Percentiles rank a stretch among this genome's conserved stretches.
Conservation (phyloP, 148 eudicot species). For the Rhododendron mucronatum region DNA sequence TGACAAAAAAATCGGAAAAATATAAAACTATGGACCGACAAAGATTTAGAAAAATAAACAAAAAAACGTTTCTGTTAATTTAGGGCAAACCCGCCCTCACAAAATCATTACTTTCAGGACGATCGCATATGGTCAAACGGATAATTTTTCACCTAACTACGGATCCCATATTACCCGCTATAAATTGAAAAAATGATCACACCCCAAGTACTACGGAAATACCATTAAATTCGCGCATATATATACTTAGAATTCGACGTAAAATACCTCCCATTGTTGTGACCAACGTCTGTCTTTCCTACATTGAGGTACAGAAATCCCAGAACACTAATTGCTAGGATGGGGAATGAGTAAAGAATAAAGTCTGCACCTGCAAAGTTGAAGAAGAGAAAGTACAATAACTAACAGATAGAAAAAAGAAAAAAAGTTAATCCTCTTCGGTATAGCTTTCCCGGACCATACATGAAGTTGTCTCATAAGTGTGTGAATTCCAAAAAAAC, state of each 20-base stretch:
- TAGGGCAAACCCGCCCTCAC: too few relatives aligned
- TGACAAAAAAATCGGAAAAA: too few relatives aligned
- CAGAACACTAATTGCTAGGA: background rate
- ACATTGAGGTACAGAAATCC: background rate
- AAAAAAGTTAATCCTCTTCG: background rate
- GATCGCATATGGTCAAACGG: too few relatives aligned
- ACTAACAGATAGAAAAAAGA: background rate
- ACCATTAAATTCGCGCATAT: background rate
- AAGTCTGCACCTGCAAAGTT: constrained; percentile 40
- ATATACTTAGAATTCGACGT: background rate
- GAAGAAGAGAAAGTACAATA: background rate
- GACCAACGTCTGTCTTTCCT: background rate
- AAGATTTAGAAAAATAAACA: too few relatives aligned
- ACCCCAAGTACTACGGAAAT: background rate
- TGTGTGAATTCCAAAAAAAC: background rate
- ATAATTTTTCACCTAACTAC: background rate
- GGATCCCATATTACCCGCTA: background rate
- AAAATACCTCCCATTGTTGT: background rate
- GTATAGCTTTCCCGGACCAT: background rate
- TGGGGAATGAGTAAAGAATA: constrained; percentile 10
- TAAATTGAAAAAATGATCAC: background rate
- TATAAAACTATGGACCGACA: too few relatives aligned
- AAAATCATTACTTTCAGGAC: too few relatives aligned
- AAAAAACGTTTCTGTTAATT: too few relatives aligned
- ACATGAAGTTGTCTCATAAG: background rate